Percentiles rank a stretch among this genome's conserved stretches.
Conservation (phyloP, 2,329 filamentous ascomycete genomes). For the Onygenales sp. region DNA sequence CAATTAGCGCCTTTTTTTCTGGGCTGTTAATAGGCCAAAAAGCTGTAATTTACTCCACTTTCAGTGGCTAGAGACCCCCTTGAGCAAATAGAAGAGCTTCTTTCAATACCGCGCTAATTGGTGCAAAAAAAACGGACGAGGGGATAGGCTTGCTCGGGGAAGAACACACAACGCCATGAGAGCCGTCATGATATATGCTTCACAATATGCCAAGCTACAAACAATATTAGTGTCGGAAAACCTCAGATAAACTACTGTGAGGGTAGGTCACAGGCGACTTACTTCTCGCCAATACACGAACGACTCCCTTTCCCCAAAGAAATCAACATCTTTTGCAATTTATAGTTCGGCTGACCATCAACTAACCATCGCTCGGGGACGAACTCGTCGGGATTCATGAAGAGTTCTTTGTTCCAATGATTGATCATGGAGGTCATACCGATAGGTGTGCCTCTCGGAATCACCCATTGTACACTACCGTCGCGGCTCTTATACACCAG, state of each 20-base stretch:
- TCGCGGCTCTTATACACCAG: slow-evolving; percentile 17
- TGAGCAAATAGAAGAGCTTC: too few relatives aligned
- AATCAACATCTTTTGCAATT: slow-evolving; percentile 1
- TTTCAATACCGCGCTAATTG: too few relatives aligned
- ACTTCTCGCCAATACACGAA: slow-evolving; percentile 4
- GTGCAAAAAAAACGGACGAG: too few relatives aligned
- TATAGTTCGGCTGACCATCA: slow-evolving; percentile 2
- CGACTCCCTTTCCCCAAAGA: slow-evolving; percentile 3
- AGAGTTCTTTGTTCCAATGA: slow-evolving; percentile 21
- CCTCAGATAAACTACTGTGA: background rate
- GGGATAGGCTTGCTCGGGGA: slow-evolving; percentile 12
- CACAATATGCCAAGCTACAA: slow-evolving; percentile 10
- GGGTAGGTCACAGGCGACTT: background rate
- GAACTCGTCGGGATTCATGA: slow-evolving; percentile 6
- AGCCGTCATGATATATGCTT: slow-evolving; percentile 15
- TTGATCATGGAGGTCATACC: slow-evolving; percentile 26
- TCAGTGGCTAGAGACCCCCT: too few relatives aligned
- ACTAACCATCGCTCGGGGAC: slow-evolving; percentile 3
- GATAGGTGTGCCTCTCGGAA: slow-evolving; percentile 23
- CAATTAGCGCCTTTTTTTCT: too few relatives aligned
- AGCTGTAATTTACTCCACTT: too few relatives aligned
- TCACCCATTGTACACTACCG: slow-evolving; percentile 10
- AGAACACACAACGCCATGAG: slow-evolving; percentile 14
- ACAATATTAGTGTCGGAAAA: background rate
- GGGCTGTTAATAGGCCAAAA: too few relatives aligned